These are phyloP conservation scores for Areca catechu DNA, from an alignment of 176 grass and related monocot genomes.

Conservation along the genomic window DNA sequence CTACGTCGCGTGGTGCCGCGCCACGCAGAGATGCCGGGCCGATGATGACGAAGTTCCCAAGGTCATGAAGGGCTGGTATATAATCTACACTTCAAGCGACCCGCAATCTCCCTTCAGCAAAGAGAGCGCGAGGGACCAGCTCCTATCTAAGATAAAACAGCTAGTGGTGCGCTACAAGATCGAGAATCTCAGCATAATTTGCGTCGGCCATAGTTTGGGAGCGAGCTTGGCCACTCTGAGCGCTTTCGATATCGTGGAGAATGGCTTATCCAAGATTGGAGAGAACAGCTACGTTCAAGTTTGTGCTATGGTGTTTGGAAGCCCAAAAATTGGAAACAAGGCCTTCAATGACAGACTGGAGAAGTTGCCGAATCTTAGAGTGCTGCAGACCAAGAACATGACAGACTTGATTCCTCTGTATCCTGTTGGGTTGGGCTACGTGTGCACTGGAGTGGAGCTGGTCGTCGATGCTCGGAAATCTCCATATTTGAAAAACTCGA, in stretches of 20 bases:
- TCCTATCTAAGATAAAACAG: constrained; percentile 41
- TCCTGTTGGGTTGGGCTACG: constrained; percentile 52
- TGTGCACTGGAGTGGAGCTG: constrained; percentile 39
- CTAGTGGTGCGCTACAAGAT: constrained; percentile 40
- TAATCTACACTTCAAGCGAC: constrained; percentile 65
- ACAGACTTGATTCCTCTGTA: constrained; percentile 65
- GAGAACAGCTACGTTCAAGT: constrained; percentile 39
- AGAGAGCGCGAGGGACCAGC: constrained; percentile 57
- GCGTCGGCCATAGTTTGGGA: constrained; percentile 77
- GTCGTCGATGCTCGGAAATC: constrained; percentile 52
- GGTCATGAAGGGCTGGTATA: constrained; percentile 85
- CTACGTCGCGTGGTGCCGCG: constrained; percentile 66
- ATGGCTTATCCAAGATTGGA: constrained; percentile 33
- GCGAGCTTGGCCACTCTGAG: constrained; percentile 57
- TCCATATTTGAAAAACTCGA: constrained; percentile 48
- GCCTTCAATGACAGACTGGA: constrained; percentile 62
- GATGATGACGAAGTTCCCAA: constrained; percentile 8
- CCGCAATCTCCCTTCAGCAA: constrained; percentile 48
- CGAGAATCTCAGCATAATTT: constrained; percentile 66
- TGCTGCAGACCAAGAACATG: constrained; percentile 64
- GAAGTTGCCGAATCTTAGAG: constrained; percentile 40
- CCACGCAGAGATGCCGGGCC: constrained; percentile 5
- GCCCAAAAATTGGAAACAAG: constrained; percentile 76
- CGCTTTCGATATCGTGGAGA: constrained; percentile 74
- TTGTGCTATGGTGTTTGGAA: constrained; percentile 65